These are phyloP conservation scores for Candida michaelii DNA, from an alignment of 805 yeast genomes.

Conservation along the genomic window DNA sequence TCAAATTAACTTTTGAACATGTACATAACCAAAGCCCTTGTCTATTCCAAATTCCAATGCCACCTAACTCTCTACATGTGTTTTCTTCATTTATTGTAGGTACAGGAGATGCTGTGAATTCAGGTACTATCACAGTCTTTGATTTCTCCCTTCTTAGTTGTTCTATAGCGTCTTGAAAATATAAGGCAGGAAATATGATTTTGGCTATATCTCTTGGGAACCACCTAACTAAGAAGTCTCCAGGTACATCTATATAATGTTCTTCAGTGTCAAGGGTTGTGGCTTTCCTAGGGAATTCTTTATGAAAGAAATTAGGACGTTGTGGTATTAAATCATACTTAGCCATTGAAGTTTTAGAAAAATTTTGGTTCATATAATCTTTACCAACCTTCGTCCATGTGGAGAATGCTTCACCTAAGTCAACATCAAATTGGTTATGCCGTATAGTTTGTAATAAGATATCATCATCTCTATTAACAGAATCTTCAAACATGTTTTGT, in stretches of 20 bases:
- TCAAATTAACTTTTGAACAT: slow-evolving; percentile 9
- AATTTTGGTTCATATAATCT: slow-evolving; percentile 5
- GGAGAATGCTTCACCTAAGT: not conserved
- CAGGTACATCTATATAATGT: slow-evolving; percentile 16
- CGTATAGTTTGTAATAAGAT: slow-evolving; percentile 11
- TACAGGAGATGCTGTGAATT: slow-evolving; percentile 18
- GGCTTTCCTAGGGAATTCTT: slow-evolving; percentile 20
- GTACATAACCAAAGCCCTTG: slow-evolving; percentile 22
- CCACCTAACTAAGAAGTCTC: slow-evolving; percentile 20
- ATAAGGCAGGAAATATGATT: slow-evolving; percentile 19
- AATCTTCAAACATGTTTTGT: slow-evolving; percentile 17
- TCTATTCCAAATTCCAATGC: slow-evolving; percentile 19
- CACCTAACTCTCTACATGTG: slow-evolving; percentile 14
- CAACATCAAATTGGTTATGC: slow-evolving; percentile 1
- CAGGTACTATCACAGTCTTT: slow-evolving; percentile 6
- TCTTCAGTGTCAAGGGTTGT: slow-evolving; percentile 20
- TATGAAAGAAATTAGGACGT: slow-evolving; percentile 16
- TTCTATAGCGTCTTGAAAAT: slow-evolving; percentile 19
- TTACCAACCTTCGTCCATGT: not conserved
- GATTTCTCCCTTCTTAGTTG: slow-evolving; percentile 11
- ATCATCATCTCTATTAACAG: slow-evolving; percentile 18
- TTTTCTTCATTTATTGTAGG: slow-evolving; percentile 19
- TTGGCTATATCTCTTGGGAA: slow-evolving; percentile 18
- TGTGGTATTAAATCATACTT: slow-evolving; percentile 16
- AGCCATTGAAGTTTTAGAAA: slow-evolving; percentile 3